A percentile compares a stretch with the other conserved stretches of the same genome.
These are phyloP conservation scores for Amesomyces nigricolor DNA, from an alignment of 2,329 filamentous ascomycete species.

Conservation along the genomic window DNA sequence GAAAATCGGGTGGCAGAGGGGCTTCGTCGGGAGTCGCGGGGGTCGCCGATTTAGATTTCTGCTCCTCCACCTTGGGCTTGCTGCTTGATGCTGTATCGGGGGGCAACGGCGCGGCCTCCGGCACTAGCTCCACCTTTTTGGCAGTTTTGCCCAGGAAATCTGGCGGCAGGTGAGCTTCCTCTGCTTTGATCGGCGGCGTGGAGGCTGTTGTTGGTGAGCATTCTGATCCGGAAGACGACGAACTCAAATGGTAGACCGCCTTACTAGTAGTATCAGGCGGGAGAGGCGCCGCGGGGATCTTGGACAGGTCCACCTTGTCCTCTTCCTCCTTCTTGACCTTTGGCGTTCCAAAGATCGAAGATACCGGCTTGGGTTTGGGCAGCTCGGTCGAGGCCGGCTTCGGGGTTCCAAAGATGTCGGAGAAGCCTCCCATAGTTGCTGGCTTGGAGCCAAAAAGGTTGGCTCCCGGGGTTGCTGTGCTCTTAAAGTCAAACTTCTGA, in stretches of 20 bases:
- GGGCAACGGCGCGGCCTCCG: constrained; percentile 30
- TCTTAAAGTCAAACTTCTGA: constrained; percentile 39
- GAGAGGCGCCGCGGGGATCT: constrained; percentile 37
- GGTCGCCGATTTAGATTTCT: constrained; percentile 10
- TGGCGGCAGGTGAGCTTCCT: constrained; percentile 28
- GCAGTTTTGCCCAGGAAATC: constrained; percentile 19
- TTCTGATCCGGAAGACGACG: constrained; percentile 44
- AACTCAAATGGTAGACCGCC: constrained; percentile 43
- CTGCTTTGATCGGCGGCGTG: constrained; percentile 26
- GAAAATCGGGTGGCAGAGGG: constrained; percentile 28
- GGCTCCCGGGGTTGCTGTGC: constrained; percentile 30
- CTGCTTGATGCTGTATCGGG: constrained; percentile 33
- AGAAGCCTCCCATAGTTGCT: constrained; percentile 4
- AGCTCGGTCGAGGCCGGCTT: constrained; percentile 27
- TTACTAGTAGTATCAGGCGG: constrained; percentile 54
- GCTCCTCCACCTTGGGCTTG: constrained; percentile 25
- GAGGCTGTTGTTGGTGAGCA: constrained; percentile 30
- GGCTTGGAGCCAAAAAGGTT: constrained; percentile 28
- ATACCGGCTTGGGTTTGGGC: constrained; percentile 23
- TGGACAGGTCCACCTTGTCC: constrained; percentile 30
- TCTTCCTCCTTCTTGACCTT: constrained; percentile 36
- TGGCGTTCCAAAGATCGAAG: constrained; percentile 25
- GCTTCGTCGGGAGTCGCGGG: constrained; percentile 19
- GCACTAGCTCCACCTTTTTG: constrained; percentile 12
- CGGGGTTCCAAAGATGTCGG: constrained; percentile 28